Evolutionary conservation across 495 filamentous ascomycete genomes (phyloP).

Genomic region (Talaromyces adpressus): DNA sequence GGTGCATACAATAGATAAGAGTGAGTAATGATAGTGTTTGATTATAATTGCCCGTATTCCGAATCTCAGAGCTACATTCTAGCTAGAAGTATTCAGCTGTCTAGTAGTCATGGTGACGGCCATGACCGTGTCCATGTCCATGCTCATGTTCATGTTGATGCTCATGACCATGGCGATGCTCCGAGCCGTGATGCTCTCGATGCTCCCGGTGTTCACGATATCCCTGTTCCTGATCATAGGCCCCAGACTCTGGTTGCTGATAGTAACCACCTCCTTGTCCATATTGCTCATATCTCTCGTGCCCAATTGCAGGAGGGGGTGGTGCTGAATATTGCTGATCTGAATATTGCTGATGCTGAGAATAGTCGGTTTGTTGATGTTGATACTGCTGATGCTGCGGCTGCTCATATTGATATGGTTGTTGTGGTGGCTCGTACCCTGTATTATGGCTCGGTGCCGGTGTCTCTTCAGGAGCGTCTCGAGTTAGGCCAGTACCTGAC

Average conservation of each 20-base stretch:
- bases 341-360: slow-evolving; percentile 2
- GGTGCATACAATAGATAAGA: no score
- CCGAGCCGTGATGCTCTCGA: not conserved
- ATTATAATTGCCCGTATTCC: not conserved
- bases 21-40: not conserved
- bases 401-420: not conserved
- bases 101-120: slow-evolving; percentile 3
- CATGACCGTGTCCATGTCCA: slow-evolving; percentile 7
- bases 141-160: slow-evolving; percentile 2
- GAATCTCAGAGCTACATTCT: not conserved
- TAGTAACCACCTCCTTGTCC: slow-evolving; percentile 1
- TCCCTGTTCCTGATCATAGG: slow-evolving; percentile 4
- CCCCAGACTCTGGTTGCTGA: not conserved
- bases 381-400: slow-evolving; percentile 3
- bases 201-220: not conserved
- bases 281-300: slow-evolving; percentile 7
- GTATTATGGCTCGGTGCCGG: not conserved
- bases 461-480: slow-evolving; percentile 14
- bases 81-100: not conserved
- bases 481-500: slow-evolving; percentile 19
- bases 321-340: slow-evolving; percentile 2
- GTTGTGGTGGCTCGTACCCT: not conserved
- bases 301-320: not conserved
- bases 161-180: not conserved
- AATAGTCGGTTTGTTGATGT: not conserved